Percentiles rank a stretch among this genome's conserved stretches.
Evolutionary conservation across 1,139 yeast species (phyloP).

Genomic region (Lodderomyces elongisporus): DNA sequence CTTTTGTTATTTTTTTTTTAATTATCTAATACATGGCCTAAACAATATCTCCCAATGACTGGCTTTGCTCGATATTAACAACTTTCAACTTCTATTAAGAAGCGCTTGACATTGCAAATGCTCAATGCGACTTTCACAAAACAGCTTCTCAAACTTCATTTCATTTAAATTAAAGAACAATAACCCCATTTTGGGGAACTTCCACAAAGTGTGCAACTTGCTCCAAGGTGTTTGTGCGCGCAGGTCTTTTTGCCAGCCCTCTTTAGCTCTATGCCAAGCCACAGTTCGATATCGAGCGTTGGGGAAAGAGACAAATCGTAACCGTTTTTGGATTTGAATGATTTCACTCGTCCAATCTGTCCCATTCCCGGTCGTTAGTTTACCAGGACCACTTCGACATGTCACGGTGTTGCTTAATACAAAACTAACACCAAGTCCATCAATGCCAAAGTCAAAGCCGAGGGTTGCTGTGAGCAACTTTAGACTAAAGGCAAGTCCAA

Average conservation of each 20-base stretch:
- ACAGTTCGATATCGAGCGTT: conserved; percentile 8
- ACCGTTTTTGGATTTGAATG: conserved; percentile 9
- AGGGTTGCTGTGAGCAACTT: conserved; percentile 6
- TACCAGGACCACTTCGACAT: conserved; percentile 7
- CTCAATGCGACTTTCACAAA: conserved; percentile 12
- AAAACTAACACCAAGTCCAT: conserved; percentile 7
- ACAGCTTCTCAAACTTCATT: conserved; percentile 8
- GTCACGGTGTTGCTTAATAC: conserved; percentile 4
- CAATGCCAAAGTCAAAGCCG: conserved; percentile 7
- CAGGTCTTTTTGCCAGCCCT: too few species aligned
- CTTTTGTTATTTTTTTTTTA: too few species aligned
- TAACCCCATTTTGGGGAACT: conserved; percentile 9
- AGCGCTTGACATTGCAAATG: conserved; percentile 7
- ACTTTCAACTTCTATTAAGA: too few species aligned
- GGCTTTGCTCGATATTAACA: too few species aligned
- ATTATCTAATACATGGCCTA: too few species aligned
- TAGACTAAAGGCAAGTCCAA: conserved; percentile 7
- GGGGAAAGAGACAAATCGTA: conserved; percentile 8
- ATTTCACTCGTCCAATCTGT: conserved; percentile 4
- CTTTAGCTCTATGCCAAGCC: conserved; percentile 5
- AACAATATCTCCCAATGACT: too few species aligned
- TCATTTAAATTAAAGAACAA: conserved; percentile 9
- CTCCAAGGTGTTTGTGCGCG: conserved; percentile 8
- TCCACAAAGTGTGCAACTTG: conserved; percentile 6
- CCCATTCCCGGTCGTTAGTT: too few species aligned